Evolutionary conservation across 2,329 filamentous ascomycete species (phyloP), one percentile per base, ranked within the genome.

Genomic region (Colletotrichum truncatum): DNA sequence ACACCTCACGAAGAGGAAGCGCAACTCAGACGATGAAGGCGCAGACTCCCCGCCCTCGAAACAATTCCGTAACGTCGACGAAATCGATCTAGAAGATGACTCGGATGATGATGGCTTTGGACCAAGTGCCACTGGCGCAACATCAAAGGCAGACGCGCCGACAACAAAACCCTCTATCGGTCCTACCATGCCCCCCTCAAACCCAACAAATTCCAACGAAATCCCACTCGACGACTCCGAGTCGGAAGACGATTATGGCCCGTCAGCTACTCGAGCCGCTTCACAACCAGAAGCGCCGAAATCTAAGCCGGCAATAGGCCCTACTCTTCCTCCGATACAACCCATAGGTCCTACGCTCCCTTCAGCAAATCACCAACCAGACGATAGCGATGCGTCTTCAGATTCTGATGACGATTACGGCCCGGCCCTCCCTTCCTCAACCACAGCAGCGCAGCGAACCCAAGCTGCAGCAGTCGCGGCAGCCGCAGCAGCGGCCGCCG

Each of bases 1-100:
- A 4, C 88, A 92, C 67, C 83, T 91, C 41, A 74, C 86, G 32
- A 90, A 90, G 75, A 84, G 88, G 72, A 90, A 89, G 72, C 86
- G 86, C 72, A 84, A 81, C 4, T 71, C 80, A 4, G 80, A 82
- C 39, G 76, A 82, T 49, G 77, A 77, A 54, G 73, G 75, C 30
- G 71, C 76, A 11, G 73, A 73, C 25, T 80, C 80, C 6, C 83
- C 81, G 36, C 81, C 81, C 4, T 68, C 76, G 56, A 89, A 89
- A 70, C 69, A 77, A 71, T 70, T 83, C 10, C 82, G 86, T 78
- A 87, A 83, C 79, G 79, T 76, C 70, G 75, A 84, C 60, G 84
- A 86, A 70, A 82, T 86, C 46, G 72, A 80, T 34, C 70, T 85
- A 25, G 79, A 82, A 23, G 78, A 75, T 28, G 78, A 80, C 41